phyloP scores from a whole-genome alignment of 1,284 basidiomycete genomes.

The Rhodotorula sp. region DNA sequence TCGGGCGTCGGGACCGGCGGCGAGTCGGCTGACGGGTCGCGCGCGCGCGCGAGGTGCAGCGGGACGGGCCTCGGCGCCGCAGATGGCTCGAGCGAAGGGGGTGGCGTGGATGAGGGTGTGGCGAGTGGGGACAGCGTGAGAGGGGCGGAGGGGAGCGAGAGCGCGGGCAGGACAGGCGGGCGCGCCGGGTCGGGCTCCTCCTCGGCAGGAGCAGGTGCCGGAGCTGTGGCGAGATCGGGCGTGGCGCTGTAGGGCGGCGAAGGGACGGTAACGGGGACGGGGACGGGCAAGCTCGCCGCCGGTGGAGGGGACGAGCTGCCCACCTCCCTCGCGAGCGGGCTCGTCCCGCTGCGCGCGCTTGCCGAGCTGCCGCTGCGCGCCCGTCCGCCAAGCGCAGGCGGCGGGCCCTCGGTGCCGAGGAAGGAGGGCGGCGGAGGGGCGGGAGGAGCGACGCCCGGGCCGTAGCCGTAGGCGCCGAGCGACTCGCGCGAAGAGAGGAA shows the following conservation, averaged over 20 bases:
- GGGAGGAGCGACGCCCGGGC: neutral
- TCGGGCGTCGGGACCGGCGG: neutral
- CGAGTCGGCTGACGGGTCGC: neutral
- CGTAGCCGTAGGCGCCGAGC: conserved; percentile 38
- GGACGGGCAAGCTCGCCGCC: no score
- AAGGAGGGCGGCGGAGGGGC: neutral
- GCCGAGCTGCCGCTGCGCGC: conserved; percentile 6
- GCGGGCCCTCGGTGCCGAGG: neutral
- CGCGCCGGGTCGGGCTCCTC: neutral
- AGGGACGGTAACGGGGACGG: no score
- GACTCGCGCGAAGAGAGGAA: conserved; percentile 38
- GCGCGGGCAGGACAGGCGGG: neutral
- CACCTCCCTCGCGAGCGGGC: conserved; percentile 8
- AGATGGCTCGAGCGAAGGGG: neutral
- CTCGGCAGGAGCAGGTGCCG: neutral
- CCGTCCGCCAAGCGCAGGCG: neutral
- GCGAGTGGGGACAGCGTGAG: neutral
- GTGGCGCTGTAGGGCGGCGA: no score
- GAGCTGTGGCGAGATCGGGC: no score
- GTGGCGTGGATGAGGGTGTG: no score
- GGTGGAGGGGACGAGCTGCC: no score
- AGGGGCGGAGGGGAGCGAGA: neutral
- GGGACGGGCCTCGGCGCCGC: neutral
- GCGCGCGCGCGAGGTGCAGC: no score
- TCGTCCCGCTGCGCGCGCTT: conserved; percentile 6